Conservation (phyloP, 2,329 filamentous ascomycete species). For the Calonectria pauciramosa region DNA sequence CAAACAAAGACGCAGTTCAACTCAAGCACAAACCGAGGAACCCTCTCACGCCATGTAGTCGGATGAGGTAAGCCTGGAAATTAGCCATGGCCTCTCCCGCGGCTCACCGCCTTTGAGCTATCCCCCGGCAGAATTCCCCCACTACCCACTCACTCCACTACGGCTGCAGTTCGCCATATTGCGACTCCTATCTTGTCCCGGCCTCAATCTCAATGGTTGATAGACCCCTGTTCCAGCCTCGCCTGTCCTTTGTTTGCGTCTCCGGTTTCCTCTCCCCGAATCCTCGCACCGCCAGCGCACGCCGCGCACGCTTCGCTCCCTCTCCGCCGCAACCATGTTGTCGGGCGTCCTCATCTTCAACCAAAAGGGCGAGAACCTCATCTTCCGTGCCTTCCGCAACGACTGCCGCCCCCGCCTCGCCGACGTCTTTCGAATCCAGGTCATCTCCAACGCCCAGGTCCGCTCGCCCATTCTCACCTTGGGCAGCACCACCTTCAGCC, state of each 20-base stretch:
- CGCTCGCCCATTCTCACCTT: constrained; percentile 97
- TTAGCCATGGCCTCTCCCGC: background rate
- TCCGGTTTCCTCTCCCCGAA: background rate
- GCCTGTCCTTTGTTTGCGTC: background rate
- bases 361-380: constrained; percentile 99
- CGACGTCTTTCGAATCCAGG: constrained; percentile 99
- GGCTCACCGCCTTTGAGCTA: constrained; percentile 27
- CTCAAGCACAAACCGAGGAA: background rate
- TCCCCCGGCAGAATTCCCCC: constrained; percentile 31
- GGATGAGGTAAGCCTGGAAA: constrained; percentile 10
- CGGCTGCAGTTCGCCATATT: constrained; percentile 15
- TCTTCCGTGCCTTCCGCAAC: constrained; percentile 98
- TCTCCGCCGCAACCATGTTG: constrained; percentile 76
- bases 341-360: constrained; percentile 99
- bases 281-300: background rate
- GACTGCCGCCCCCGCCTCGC: constrained; percentile 97
- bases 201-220: constrained; percentile 5
- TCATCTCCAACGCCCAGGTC: constrained; percentile 98
- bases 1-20: background rate
- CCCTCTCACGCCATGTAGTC: background rate
- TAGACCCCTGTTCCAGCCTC: constrained; percentile 2
- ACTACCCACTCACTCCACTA: constrained; percentile 21
- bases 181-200: constrained; percentile 28
- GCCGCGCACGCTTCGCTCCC: background rate
- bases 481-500: constrained; percentile 97